Base-by-base conservation (phyloP, 192 early-diverging fungal species). In the Coemansia sp. region DNA sequence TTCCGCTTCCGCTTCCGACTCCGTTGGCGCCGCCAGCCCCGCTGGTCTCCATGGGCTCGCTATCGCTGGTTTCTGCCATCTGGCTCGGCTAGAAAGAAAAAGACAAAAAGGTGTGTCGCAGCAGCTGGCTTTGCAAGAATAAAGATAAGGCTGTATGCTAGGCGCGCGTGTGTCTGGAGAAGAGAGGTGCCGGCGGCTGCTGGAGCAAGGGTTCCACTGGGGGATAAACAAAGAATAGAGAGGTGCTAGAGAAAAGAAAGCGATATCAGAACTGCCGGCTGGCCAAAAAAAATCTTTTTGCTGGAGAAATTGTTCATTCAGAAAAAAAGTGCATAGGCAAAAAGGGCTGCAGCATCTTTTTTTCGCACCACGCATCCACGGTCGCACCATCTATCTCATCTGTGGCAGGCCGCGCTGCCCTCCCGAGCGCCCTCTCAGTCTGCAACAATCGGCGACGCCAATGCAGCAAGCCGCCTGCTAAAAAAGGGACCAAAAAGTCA, bases 61-160 rank as follows among this genome's bases (percentile, higher is more conserved):
- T 76, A 64, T 81, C 73, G 70, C 73, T 76, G 67, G 69, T 67
- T 29, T 75, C 67, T 11, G 58, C 69, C 78, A 81, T 81, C 14
- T 49, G 42, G 56, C 20, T 18, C 18, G 29, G 20, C 12, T 48
- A 52, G 7, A 28, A 32, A 56, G 36, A 48, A 34, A 22, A 40
- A 40, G 57, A 45, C 42, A 12, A 36, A 63, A 29, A 20, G 20
- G 22, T 29, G 48, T 33, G 10, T 54, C 51, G 51, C 51, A 54
- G 51, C 32, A 18, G 56, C 17, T 34, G 22, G n/a, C 34, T 58
- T 18, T 17, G 56, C 33, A 31, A 22, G 25, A 34, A 38, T 17
- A 33, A 38, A 34, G 8, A 54, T 4, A 20, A 30, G 51, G 25
- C 7, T 25, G 51, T 4, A 5, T 11, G 7, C 8, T 25, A 14